phyloP scores from a whole-genome alignment of 768 basidiomycete genomes.

The Psilocybe azurescens region DNA sequence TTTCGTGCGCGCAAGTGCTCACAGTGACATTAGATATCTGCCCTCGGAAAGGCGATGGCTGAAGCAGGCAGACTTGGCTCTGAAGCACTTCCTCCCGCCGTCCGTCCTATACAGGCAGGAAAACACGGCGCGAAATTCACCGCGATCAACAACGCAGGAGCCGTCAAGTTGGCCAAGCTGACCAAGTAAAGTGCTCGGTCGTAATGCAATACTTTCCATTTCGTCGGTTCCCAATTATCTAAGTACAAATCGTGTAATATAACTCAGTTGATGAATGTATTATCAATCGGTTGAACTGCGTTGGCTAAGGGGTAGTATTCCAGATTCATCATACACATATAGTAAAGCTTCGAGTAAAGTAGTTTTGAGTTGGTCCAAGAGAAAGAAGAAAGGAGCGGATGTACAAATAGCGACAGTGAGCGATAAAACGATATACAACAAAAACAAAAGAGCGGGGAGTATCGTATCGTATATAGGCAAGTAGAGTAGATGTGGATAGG shows the following conservation, averaged over 20 bases:
- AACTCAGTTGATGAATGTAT: neutral
- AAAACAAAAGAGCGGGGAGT: neutral
- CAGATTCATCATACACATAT: neutral
- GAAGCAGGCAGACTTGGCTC: conserved; percentile 62
- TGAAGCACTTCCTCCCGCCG: conserved; percentile 42
- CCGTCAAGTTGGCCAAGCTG: conserved; percentile 44
- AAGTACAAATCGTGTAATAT: no score
- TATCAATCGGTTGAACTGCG: neutral
- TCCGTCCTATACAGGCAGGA: conserved; percentile 45
- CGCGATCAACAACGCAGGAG: conserved; percentile 59
- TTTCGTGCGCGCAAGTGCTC: no score
- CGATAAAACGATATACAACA: neutral
- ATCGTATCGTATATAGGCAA: neutral
- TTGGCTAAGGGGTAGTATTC: neutral
- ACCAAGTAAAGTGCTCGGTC: conserved; percentile 16
- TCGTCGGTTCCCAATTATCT: no score
- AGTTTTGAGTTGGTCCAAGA: neutral
- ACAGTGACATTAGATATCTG: conserved; percentile 44
- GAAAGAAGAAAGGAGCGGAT: neutral
- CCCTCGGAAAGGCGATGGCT: conserved; percentile 58
- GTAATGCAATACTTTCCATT: no score
- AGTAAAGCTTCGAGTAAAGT: neutral
- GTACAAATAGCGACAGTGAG: neutral
- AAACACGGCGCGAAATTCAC: conserved; percentile 49
- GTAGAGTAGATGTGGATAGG: neutral